These are phyloP conservation scores for Populus simonii DNA, from an alignment of 345 rosid species.

Conservation along the genomic window DNA sequence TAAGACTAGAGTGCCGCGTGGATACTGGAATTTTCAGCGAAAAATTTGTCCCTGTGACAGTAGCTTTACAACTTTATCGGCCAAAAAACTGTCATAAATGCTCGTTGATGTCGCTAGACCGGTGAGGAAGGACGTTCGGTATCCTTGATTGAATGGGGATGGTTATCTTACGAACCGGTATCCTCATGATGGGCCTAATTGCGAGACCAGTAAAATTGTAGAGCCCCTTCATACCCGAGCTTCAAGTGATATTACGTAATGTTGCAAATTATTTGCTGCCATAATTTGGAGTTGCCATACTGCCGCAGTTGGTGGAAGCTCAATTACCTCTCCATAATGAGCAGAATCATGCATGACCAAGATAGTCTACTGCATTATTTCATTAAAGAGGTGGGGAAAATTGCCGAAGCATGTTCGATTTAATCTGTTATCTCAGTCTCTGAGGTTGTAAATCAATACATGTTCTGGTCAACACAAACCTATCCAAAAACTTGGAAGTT, in stretches of 20 bases:
- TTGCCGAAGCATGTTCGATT: too few species aligned
- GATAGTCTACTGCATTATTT: background rate
- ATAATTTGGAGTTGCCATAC: background rate
- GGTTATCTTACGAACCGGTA: background rate
- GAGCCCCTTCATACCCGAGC: background rate
- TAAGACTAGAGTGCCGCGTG: too few species aligned
- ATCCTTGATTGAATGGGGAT: too few species aligned
- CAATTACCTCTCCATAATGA: background rate
- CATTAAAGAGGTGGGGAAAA: background rate
- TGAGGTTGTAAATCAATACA: background rate
- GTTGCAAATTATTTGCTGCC: background rate
- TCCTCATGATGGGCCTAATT: background rate
- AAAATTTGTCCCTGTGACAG: background rate
- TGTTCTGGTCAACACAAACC: background rate
- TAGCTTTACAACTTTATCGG: background rate
- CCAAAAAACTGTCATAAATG: too few species aligned
- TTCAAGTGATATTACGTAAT: background rate
- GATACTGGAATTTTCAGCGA: too few species aligned
- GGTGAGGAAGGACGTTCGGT: too few species aligned
- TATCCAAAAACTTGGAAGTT: background rate
- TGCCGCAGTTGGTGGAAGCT: background rate
- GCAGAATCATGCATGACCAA: background rate
- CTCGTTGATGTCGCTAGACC: too few species aligned
- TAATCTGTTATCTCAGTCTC: background rate
- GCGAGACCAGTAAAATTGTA: background rate